Evolutionary conservation across 2,329 filamentous ascomycete species (phyloP), one percentile per base, ranked within the genome.

Genomic region (Lachnum nothofagi): DNA sequence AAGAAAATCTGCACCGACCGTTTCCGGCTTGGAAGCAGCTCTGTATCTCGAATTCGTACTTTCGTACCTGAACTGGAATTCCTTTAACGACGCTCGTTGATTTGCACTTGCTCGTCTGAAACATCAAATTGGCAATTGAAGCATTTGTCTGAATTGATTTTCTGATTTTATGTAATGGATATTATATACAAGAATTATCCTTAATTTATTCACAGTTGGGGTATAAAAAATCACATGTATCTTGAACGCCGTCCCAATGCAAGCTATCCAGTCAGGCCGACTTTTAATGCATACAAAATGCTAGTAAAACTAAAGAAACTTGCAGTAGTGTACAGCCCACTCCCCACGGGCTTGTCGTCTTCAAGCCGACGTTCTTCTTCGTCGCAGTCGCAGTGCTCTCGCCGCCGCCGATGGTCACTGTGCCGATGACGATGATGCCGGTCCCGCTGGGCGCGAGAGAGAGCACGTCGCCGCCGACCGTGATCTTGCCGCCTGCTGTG

Each of bases 391-490:
- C 48, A 1, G 59, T 58, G 2, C 34, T 25, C 3, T 43, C 46
- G 4, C 42, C 53, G 5, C 50, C 56, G 3, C 49, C 59, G 17
- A 61, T 47, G 1, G 57, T 61, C 8, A 60, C 56, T 2, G 60
- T 64, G 2, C 59, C 57, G 10, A 63, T 51, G 16, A 62, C 54
- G 14, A 57, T 47, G 4, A 62, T 47, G 1, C 51, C 52, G 1
- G 51, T 59, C 3, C 60, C 59, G 5, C 48, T 44, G 3, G 56
- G 50, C 7, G 56, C 54, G n/a, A 64, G 45, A 46, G 49, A 55
- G 14, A 63, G 46, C 1, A 64, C 55, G 17, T 64, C 60, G 3
- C 57, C 57, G 3, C 62, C 62, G 9, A 63, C 55, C 0, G 62
- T 64, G 8, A 63, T 48, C 4, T 37, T 42, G 3, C 60, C 61